A percentile compares a stretch with the other conserved stretches of the same genome.
phyloP scores from a whole-genome alignment of 1,139 yeast species.

The Lodderomyces metapsilosis region DNA sequence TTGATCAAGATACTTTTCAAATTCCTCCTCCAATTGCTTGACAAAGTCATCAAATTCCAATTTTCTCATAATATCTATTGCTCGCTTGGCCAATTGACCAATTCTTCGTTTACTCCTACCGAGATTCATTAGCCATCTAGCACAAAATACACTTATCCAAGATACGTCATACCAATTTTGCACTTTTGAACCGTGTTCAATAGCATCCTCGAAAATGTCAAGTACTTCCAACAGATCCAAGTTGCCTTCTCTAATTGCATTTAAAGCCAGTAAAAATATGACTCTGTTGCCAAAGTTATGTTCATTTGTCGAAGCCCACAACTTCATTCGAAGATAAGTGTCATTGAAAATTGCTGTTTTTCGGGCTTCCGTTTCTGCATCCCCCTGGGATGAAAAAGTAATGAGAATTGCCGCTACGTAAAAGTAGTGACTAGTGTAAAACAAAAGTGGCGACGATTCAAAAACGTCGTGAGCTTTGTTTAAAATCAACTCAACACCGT shows the following conservation, averaged over 20 bases:
- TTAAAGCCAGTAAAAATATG: slow-evolving; percentile 33
- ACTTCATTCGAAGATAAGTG: slow-evolving; percentile 18
- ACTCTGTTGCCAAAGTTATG: slow-evolving; percentile 35
- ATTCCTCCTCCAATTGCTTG: slow-evolving; percentile 17
- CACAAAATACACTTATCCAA: slow-evolving; percentile 44
- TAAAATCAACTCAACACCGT: slow-evolving; percentile 21
- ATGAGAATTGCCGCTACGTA: slow-evolving; percentile 19
- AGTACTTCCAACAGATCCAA: slow-evolving; percentile 35
- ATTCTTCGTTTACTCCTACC: slow-evolving; percentile 22
- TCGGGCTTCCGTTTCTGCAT: slow-evolving; percentile 7
- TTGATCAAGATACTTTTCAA: slow-evolving; percentile 18
- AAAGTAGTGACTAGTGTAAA: slow-evolving; percentile 25
- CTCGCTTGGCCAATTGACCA: slow-evolving; percentile 20
- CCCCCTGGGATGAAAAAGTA: slow-evolving; percentile 7
- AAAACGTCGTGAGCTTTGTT: slow-evolving; percentile 17
- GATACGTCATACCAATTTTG: slow-evolving; percentile 42
- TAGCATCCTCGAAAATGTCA: slow-evolving; percentile 49
- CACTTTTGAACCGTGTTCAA: slow-evolving; percentile 32
- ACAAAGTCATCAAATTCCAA: slow-evolving; percentile 18
- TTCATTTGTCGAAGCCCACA: slow-evolving; percentile 38
- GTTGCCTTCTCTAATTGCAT: slow-evolving; percentile 17
- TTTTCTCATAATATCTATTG: slow-evolving; percentile 20
- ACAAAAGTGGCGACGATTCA: slow-evolving; percentile 22
- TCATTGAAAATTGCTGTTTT: slow-evolving; percentile 15
- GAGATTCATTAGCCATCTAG: slow-evolving; percentile 39